Evolutionary conservation across 148 eudicot species (phyloP), one percentile per base, ranked within the genome.

Genomic region (Nyssa sinensis): DNA sequence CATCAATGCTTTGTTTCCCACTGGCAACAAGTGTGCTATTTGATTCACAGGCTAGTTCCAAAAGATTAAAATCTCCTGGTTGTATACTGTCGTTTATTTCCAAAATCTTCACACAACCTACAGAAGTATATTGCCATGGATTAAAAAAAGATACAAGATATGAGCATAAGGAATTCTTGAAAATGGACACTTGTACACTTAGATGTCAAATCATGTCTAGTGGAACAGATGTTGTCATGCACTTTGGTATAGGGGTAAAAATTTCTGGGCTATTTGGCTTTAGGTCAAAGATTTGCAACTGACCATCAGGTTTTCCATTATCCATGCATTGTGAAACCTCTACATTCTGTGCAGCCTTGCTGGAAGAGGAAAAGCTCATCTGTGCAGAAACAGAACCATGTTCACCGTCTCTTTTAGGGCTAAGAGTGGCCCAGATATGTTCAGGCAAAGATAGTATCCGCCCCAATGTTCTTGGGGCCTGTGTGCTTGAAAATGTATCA

Each of bases 361-460:
- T n/a, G n/a, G n/a, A n/a, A n/a, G n/a, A n/a, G n/a, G n/a, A n/a
- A n/a, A n/a, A n/a, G n/a, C n/a, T n/a, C n/a, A n/a, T n/a, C n/a
- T n/a, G n/a, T n/a, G n/a, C n/a, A n/a, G n/a, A n/a, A n/a, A n/a
- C n/a, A n/a, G n/a, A n/a, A n/a, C n/a, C n/a, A n/a, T n/a, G 74
- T 67, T 62, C 79, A 47, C 23, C 6, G 9, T 51, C 74, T 51
- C 60, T 25, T 66, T 65, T 49, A 25, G 75, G 75, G 60, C 80
- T 77, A 53, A 3, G 31, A 30, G 59, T 12, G n/a, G 49, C 28
- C 58, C 8, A 71, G n/a, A 33, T 79, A 51, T 62, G 64, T 44
- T 74, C 70, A 10, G 77, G 85, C 35, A 64, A 64, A 34, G 68
- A 72, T 12, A 77, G 76, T 28, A 79, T 71, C 72, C 78, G 37